Conservation (phyloP, 2,329 filamentous ascomycete genomes). For the Pseudocercospora macadamiae region DNA sequence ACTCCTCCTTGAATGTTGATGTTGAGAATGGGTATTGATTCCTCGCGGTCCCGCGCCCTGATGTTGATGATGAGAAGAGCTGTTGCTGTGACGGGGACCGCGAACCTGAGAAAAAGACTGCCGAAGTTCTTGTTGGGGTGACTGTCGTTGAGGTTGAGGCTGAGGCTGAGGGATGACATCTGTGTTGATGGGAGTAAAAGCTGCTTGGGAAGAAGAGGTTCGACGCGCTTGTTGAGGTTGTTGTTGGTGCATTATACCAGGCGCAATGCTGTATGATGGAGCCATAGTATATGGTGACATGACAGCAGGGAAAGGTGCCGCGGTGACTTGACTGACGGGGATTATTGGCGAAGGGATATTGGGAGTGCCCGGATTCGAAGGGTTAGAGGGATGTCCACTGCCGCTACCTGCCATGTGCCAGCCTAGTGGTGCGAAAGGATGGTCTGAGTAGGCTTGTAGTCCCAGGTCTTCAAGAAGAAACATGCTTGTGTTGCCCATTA, state of each 20-base stretch:
- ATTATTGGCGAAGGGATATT: conserved; percentile 29
- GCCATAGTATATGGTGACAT: conserved; percentile 29
- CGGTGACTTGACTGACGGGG: conserved; percentile 36
- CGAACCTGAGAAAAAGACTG: conserved; percentile 33
- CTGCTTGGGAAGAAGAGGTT: too few relatives aligned
- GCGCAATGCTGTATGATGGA: conserved; percentile 31
- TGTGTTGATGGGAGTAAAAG: conserved; percentile 31
- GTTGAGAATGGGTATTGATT: conserved; percentile 19
- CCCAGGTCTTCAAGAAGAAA: conserved; percentile 51
- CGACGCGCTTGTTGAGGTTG: conserved; percentile 10
- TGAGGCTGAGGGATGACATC: conserved; percentile 19
- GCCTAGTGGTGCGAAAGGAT: conserved; percentile 33
- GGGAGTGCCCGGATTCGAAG: conserved; percentile 25
- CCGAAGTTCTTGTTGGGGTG: conserved; percentile 23
- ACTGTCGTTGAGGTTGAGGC: too few relatives aligned
- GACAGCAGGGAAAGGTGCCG: conserved; percentile 36
- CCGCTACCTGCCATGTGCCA: conserved; percentile 36
- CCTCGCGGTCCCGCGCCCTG: conserved; percentile 28
- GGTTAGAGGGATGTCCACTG: conserved; percentile 25
- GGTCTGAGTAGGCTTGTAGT: conserved; percentile 39
- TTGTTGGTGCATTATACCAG: conserved; percentile 17
- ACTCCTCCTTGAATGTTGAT: conserved; percentile 19
- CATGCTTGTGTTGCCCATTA: conserved; percentile 55
- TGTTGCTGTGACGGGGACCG: conserved; percentile 27
- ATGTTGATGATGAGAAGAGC: conserved; percentile 20